phyloP scores from a whole-genome alignment of 1,284 basidiomycete species.

The Ceratobasidium papillatum region DNA sequence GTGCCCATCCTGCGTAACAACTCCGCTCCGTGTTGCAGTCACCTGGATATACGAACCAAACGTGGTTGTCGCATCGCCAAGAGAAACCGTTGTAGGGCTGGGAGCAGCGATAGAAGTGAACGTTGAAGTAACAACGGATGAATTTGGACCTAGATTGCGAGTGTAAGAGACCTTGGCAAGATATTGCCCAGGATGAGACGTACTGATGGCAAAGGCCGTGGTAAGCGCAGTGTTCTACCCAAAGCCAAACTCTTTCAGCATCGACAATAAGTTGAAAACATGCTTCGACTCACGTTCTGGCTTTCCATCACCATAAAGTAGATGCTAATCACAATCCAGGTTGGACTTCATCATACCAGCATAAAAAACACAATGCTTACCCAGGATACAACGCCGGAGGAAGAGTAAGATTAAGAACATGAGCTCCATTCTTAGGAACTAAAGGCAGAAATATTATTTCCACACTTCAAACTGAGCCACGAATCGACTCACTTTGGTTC shows the following conservation, averaged over 20 bases:
- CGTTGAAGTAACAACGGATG: no score
- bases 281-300: not conserved
- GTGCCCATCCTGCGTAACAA: slow-evolving; percentile 12
- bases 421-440: slow-evolving; percentile 13
- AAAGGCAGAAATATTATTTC: not conserved
- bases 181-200: not conserved
- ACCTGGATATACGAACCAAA: slow-evolving; percentile 22
- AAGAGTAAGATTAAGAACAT: slow-evolving; percentile 10
- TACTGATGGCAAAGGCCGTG: not conserved
- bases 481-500: not conserved
- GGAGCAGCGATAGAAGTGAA: not conserved
- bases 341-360: not conserved
- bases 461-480: not conserved
- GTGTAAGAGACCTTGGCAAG: not conserved
- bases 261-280: not conserved
- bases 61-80: not conserved
- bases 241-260: not conserved
- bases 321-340: not conserved
- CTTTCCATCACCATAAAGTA: slow-evolving; percentile 12
- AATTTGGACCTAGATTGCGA: not conserved
- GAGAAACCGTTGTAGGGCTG: not conserved
- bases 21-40: slow-evolving; percentile 3
- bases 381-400: not conserved
- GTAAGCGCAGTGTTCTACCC: slow-evolving; percentile 3
- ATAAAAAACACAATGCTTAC: not conserved